Evolutionary conservation across 2,329 filamentous ascomycete genomes (phyloP), one percentile per base, ranked within the genome.

Genomic region (Penicillium aurantiogriseum): DNA sequence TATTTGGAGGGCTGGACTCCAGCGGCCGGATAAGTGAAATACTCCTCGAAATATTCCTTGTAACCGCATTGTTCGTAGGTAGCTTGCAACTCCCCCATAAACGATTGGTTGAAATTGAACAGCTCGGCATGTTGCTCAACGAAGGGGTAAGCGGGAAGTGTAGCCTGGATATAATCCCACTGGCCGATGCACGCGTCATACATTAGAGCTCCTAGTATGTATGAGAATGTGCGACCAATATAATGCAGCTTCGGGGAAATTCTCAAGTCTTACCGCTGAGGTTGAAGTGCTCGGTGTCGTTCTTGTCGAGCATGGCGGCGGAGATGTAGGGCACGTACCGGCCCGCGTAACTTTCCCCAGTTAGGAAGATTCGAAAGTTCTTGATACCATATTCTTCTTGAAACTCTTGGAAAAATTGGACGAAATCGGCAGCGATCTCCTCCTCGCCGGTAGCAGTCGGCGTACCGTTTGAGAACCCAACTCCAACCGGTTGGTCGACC

Each of bases 341-440:
- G 15, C 89, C 88, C 1, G 84, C 88, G 66, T 89, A 91, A 0
- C 83, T 87, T 71, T 90, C 89, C 5, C 89, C 90, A 0, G 88
- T 82, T 52, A 94, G 83, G 71, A 88, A 94, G 27, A 91, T 83
- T 64, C 89, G 89, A 67, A 83, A 85, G 27, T 83, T 83, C 38
- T 89, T 81, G 65, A 91, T 80, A 17, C 76, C 80, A 65, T 92
- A 92, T 0, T 84, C 85, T 43, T 89, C 78, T 57, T 91, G 76
- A 63, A 91, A 92, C 75, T 90, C 90, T 76, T 88, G 86, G 81
- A 88, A 92, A 75, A 92, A 94, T 45, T 88, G 87, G 23, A 89
- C 76, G 71, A 93, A 91, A 63, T 93, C 84, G 27, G 77, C 74
- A 0, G 88, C 88, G 1, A 87, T 81, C 60, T 92, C 88, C 45